These are phyloP conservation scores for Rhodotorula kratochvilovae DNA, from an alignment of 768 basidiomycete species.

Conservation along the genomic window DNA sequence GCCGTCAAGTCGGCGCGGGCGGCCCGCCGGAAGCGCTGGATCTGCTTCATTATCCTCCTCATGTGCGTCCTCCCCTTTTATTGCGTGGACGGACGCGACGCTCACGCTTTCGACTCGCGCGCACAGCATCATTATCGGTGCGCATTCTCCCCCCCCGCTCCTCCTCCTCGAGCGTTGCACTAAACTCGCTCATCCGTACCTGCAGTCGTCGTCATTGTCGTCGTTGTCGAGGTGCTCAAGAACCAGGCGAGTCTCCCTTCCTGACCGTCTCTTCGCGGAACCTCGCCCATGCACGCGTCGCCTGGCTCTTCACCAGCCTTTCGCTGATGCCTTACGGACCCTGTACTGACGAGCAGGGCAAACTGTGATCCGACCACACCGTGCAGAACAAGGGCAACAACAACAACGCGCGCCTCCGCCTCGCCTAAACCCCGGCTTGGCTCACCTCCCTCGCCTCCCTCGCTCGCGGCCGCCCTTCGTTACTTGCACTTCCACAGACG, in stretches of 20 bases:
- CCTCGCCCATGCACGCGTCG: not conserved
- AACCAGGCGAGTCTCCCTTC: not conserved
- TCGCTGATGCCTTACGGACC: not conserved
- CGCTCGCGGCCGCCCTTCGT: not conserved
- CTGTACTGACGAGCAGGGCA: not conserved
- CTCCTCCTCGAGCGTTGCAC: not conserved
- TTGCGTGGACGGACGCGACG: too few species aligned
- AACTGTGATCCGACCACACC: not conserved
- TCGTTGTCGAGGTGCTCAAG: slow-evolving; percentile 8
- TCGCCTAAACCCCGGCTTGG: not conserved
- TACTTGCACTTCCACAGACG: not conserved
- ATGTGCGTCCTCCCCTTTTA: not conserved
- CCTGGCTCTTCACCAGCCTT: not conserved
- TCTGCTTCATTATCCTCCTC: slow-evolving; percentile 20
- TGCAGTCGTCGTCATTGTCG: slow-evolving; percentile 5
- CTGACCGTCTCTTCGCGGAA: not conserved
- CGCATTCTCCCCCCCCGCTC: not conserved
- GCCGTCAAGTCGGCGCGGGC: slow-evolving; percentile 79
- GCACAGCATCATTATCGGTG: slow-evolving; percentile 6
- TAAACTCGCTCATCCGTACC: not conserved
- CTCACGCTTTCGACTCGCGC: not conserved
- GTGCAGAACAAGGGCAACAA: slow-evolving; percentile 2
- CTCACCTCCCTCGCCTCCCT: not conserved
- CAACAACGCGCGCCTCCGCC: slow-evolving; percentile 5
- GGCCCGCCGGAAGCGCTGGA: slow-evolving; percentile 77